These are phyloP conservation scores for Sporothrix brasiliensis DNA, from an alignment of 2,329 filamentous ascomycete genomes.

Conservation along the genomic window DNA sequence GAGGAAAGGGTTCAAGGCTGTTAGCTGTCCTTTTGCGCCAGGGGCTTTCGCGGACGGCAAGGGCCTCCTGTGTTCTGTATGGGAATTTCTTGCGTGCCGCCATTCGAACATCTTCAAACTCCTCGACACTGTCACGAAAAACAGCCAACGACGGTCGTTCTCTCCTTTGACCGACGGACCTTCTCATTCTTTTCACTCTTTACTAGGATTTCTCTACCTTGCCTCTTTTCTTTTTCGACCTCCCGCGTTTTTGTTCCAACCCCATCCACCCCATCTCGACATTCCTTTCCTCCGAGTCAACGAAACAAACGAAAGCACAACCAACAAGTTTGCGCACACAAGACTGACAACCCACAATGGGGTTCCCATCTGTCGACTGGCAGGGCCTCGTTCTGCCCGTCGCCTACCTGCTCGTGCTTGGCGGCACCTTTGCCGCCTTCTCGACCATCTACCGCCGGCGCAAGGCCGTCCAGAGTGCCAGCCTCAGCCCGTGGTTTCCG, in stretches of 20 bases:
- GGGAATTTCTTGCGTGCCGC: constrained; percentile 18
- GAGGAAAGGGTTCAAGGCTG: constrained; percentile 6
- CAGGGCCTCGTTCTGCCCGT: constrained; percentile 82
- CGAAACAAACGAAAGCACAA: background rate
- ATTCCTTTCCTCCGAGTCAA: background rate
- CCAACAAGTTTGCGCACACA: background rate
- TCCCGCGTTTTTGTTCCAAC: background rate
- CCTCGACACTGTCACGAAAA: background rate
- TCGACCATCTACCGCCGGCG: constrained; percentile 90
- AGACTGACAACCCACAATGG: constrained; percentile 45
- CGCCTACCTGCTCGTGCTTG: constrained; percentile 84
- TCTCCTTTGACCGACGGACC: background rate
- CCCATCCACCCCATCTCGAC: background rate
- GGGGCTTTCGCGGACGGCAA: constrained; percentile 5
- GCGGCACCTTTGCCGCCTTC: constrained; percentile 88
- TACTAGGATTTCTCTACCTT: background rate
- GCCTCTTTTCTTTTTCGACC: background rate
- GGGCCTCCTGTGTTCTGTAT: constrained; percentile 19
- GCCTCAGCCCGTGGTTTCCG: constrained; percentile 92
- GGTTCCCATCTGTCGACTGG: constrained; percentile 66
- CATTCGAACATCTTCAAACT: background rate
- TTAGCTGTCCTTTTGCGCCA: constrained; percentile 32
- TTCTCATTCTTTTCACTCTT: constrained; percentile 8
- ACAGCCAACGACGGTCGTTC: background rate
- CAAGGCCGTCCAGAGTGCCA: constrained; percentile 80